A percentile compares a stretch with the other conserved stretches of the same genome.
Conservation (phyloP, 305 asterid genomes). For the Galium porrigens region DNA sequence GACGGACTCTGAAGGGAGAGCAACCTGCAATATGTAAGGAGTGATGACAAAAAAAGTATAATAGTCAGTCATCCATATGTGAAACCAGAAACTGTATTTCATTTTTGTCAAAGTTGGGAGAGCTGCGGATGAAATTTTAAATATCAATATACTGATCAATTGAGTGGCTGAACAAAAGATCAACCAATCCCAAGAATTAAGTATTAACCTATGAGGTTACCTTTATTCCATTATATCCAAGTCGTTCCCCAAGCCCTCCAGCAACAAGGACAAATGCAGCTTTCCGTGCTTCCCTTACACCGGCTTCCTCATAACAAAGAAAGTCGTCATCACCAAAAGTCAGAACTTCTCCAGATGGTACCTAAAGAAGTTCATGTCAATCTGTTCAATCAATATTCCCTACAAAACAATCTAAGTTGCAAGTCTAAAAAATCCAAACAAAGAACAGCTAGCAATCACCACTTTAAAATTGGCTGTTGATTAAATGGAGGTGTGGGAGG, state of each 20-base stretch:
- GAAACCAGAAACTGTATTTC: not conserved
- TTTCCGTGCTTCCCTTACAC: slow-evolving; percentile 67
- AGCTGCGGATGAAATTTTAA: not conserved
- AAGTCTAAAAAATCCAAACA: not conserved
- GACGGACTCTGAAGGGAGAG: slow-evolving; percentile 73
- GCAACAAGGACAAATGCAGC: slow-evolving; percentile 98
- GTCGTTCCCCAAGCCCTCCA: slow-evolving; percentile 99
- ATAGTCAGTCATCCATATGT: slow-evolving; percentile 12
- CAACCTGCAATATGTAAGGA: slow-evolving; percentile 48
- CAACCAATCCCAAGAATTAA: not conserved
- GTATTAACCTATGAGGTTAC: slow-evolving; percentile 22
- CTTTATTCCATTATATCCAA: slow-evolving; percentile 95
- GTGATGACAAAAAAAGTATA: slow-evolving; percentile 18
- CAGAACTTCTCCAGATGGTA: slow-evolving; percentile 86
- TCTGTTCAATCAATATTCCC: not conserved
- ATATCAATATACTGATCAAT: not conserved
- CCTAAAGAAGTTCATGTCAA: slow-evolving; percentile 33
- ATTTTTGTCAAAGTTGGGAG: not conserved
- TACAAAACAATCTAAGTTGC: slow-evolving; percentile 3
- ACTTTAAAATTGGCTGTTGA: not conserved
- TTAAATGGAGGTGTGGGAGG: not conserved
- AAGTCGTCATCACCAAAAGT: slow-evolving; percentile 59
- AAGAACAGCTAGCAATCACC: not conserved
- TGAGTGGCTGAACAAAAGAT: slow-evolving; percentile 7
- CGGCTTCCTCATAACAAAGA: slow-evolving; percentile 60